These are phyloP conservation scores for Zygnema circumcarinatum DNA, from an alignment of 139 green algal species.

Conservation along the genomic window DNA sequence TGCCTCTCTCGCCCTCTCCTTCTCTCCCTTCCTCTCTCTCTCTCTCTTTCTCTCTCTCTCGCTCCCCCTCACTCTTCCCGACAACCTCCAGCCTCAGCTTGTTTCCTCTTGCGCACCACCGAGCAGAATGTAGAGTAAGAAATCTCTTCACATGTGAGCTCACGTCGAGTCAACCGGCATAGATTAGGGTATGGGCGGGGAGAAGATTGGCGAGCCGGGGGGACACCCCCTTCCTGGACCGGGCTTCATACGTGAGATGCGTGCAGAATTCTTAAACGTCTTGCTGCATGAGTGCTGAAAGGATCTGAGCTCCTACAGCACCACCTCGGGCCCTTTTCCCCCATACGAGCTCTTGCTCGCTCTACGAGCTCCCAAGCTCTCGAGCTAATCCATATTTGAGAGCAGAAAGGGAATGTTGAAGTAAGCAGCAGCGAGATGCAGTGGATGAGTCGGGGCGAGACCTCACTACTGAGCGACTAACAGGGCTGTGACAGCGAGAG, in stretches of 20 bases:
- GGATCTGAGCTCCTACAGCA: too few species aligned
- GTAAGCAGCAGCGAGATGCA: neutral
- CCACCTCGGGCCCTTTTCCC: too few species aligned
- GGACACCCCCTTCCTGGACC: neutral
- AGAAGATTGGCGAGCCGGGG: too few species aligned
- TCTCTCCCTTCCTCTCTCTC: neutral
- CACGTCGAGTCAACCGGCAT: neutral
- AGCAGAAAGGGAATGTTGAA: neutral
- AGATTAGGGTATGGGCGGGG: neutral
- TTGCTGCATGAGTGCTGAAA: too few species aligned
- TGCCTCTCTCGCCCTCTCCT: neutral
- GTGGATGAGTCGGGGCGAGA: neutral
- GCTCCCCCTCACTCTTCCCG: neutral
- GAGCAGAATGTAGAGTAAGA: neutral
- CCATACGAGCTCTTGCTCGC: too few species aligned
- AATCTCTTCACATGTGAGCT: neutral
- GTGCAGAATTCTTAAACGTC: neutral
- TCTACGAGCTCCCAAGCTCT: too few species aligned
- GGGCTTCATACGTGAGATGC: neutral
- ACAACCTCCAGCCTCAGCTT: neutral
- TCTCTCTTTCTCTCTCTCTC: constrained; percentile 2
- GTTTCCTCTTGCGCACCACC: neutral
- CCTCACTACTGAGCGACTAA: neutral
- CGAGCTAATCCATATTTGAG: neutral
- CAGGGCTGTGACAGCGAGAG: neutral